These are phyloP conservation scores for Piloderma croceum DNA, from an alignment of 768 basidiomycete genomes.

Conservation along the genomic window DNA sequence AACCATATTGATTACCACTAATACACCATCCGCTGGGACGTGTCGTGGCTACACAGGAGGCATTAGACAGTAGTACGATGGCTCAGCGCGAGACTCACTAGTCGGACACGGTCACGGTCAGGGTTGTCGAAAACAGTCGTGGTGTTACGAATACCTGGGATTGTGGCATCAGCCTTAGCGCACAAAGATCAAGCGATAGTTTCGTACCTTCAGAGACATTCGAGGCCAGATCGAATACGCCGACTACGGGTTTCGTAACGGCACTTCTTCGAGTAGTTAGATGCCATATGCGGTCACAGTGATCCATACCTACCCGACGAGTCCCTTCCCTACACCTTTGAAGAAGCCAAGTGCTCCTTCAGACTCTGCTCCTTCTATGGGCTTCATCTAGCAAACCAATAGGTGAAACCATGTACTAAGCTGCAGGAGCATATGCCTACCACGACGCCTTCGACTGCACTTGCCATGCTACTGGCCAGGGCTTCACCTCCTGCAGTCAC, in stretches of 20 bases:
- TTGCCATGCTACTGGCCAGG: constrained; percentile 87
- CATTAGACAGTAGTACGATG: too few relatives aligned
- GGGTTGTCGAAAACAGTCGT: constrained; percentile 96
- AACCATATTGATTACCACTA: constrained; percentile 61
- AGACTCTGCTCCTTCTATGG: constrained; percentile 92
- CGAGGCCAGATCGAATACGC: constrained; percentile 92
- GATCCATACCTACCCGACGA: constrained; percentile 68
- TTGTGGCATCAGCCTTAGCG: too few relatives aligned
- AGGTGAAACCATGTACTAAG: constrained; percentile 2
- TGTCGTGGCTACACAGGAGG: constrained; percentile 61
- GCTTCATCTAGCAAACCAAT: constrained; percentile 65
- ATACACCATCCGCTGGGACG: constrained; percentile 79
- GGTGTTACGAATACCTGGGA: constrained; percentile 88
- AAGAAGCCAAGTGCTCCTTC: constrained; percentile 96
- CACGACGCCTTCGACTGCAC: constrained; percentile 93
- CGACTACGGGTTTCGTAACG: constrained; percentile 95
- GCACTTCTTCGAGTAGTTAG: constrained; percentile 41
- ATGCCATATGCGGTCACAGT: not conserved
- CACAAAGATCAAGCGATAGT: too few relatives aligned
- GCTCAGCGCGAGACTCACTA: too few relatives aligned
- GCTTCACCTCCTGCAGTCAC: constrained; percentile 93
- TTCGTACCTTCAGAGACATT: constrained; percentile 83
- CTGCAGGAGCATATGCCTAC: constrained; percentile 38
- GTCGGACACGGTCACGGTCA: constrained; percentile 78
- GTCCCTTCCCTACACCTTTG: constrained; percentile 94